These are phyloP conservation scores for Metrosideros polymorpha DNA, from an alignment of 441 rosid species.

Conservation along the genomic window DNA sequence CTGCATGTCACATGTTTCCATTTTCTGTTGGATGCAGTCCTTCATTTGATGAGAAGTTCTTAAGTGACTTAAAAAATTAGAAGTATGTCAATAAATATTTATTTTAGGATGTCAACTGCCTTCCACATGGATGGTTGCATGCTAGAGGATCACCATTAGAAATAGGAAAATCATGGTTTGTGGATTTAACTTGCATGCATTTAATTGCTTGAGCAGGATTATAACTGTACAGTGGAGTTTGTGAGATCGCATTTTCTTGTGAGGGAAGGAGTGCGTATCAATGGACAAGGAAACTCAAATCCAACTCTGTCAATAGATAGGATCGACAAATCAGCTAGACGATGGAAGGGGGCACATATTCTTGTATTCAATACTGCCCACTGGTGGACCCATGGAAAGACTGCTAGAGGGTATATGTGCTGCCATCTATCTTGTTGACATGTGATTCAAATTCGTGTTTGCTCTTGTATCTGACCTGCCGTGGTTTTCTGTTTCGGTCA, in stretches of 20 bases:
- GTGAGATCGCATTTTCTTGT: conserved; percentile 96
- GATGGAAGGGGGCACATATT: conserved; percentile 78
- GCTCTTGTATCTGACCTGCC: neutral
- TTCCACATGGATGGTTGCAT: neutral
- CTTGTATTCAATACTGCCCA: conserved; percentile 90
- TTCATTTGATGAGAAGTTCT: neutral
- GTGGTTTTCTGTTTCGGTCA: neutral
- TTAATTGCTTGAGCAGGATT: conserved; percentile 43
- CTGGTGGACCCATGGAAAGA: conserved; percentile 98
- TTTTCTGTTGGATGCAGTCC: neutral
- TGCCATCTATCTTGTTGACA: neutral
- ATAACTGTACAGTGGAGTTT: conserved; percentile 68
- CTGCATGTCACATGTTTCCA: neutral
- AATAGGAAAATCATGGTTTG: neutral
- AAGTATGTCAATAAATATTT: neutral
- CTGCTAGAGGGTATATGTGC: conserved; percentile 69
- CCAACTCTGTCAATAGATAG: conserved; percentile 74
- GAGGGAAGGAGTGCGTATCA: conserved; percentile 66
- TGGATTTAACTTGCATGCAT: neutral
- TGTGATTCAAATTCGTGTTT: neutral
- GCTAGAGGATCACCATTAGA: neutral
- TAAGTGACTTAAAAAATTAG: neutral
- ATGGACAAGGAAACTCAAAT: conserved; percentile 64
- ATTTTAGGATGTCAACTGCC: neutral
- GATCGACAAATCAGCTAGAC: conserved; percentile 58